Evolutionary conservation across 1,284 basidiomycete species (phyloP), one percentile per base, ranked within the genome.

Genomic region (Ceratobasidium papillatum): DNA sequence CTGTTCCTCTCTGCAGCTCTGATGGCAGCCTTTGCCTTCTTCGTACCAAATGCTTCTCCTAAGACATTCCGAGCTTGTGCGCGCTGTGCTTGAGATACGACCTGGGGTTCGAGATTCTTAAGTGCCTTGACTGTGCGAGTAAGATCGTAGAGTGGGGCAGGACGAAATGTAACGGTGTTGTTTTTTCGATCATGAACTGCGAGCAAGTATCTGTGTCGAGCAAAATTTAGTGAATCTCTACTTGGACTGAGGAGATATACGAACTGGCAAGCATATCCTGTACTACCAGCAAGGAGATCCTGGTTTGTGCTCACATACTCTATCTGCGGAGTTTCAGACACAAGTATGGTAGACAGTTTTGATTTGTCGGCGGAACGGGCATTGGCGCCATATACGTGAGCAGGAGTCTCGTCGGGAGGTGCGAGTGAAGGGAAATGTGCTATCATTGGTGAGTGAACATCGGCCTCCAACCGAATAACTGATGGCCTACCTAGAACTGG

Each of bases 1-100:
- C 90, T 90, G 83, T 96, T 96, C 76, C 96, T 87, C 82, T 95
- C 94, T 75, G 89, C 88, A 1, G 94, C 91, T 74, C 89, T 88
- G 79, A 98, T 95, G 36, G 89, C 90, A 17, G 90, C 89, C 82
- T 94, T 92, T 47, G 94, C 94, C 81, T 97, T 98, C 83, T 94
- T 94, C 14, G 95, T 97, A 27, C 96, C 96, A 78, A 98, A 98
- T 0, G 92, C 89, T 80, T 94, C 91, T 38, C 96, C 96, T 0
- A 98, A 88, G n/a, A 88, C 85, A 75, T 89, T 93, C 32, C 92
- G 87, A 45, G 90, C 90, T 64, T 88, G 86, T 59, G 87, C 83
- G 75, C 89, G 90, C 77, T 90, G 61, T 14, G 61, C 52, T 87
- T 38, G 87, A 80, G 25, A 83, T 83, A 19, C 87, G 84, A 11